Conservation (phyloP, 2,329 filamentous ascomycete genomes). For the Trichoderma gracile region DNA sequence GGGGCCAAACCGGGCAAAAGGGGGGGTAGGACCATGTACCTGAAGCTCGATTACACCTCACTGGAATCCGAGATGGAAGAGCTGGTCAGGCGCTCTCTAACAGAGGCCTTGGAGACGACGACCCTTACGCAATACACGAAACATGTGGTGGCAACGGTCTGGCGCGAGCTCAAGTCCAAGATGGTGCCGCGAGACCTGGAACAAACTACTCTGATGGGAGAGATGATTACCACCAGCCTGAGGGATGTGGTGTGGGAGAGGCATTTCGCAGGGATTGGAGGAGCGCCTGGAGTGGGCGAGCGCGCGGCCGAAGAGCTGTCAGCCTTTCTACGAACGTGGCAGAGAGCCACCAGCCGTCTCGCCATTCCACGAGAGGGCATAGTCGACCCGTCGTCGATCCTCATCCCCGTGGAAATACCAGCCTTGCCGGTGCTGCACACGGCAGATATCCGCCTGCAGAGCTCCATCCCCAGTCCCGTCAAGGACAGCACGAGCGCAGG, state of each 20-base stretch:
- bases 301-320: slow-evolving; percentile 35
- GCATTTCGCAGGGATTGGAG: slow-evolving; percentile 53
- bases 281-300: slow-evolving; percentile 39
- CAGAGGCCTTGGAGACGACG: slow-evolving; percentile 42
- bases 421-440: slow-evolving; percentile 81
- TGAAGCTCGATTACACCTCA: slow-evolving; percentile 75
- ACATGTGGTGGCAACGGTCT: slow-evolving; percentile 47
- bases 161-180: slow-evolving; percentile 46
- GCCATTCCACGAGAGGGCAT: slow-evolving; percentile 31
- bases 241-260: slow-evolving; percentile 49
- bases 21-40: slow-evolving; percentile 54
- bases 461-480: slow-evolving; percentile 37
- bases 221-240: slow-evolving; percentile 53
- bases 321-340: slow-evolving; percentile 39
- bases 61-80: slow-evolving; percentile 71
- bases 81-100: slow-evolving; percentile 48
- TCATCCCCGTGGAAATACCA: slow-evolving; percentile 88
- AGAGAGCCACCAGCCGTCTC: slow-evolving; percentile 34
- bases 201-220: slow-evolving; percentile 54
- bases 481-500: slow-evolving; percentile 36
- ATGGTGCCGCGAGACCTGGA: slow-evolving; percentile 57
- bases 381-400: slow-evolving; percentile 61
- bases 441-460: slow-evolving; percentile 62
- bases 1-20: slow-evolving; percentile 38
- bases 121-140: slow-evolving; percentile 50